These are phyloP conservation scores for Scutellaria baicalensis DNA, from an alignment of 257 asterid genomes.

Conservation along the genomic window DNA sequence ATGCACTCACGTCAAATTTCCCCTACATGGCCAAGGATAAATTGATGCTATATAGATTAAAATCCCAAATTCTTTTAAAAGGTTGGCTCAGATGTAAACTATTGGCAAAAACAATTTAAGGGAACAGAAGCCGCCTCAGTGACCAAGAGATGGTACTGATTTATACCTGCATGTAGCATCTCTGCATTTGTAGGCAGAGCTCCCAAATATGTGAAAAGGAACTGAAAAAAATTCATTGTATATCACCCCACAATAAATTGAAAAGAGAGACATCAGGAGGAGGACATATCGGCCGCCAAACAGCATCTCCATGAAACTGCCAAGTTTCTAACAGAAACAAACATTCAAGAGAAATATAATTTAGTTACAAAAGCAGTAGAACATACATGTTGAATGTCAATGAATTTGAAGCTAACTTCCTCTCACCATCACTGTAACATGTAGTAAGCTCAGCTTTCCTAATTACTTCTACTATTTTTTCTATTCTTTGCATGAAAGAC, in stretches of 20 bases:
- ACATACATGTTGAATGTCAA: background rate
- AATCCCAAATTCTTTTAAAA: background rate
- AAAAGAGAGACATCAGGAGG: conserved; percentile 84
- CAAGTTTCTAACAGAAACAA: conserved; percentile 66
- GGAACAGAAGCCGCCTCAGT: conserved; percentile 5
- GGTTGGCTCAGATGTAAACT: background rate
- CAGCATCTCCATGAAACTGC: conserved; percentile 97
- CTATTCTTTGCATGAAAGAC: background rate
- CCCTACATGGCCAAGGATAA: background rate
- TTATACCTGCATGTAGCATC: conserved; percentile 79
- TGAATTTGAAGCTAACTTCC: background rate
- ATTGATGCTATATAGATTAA: background rate
- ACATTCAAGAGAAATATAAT: background rate
- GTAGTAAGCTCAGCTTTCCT: background rate
- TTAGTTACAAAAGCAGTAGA: background rate
- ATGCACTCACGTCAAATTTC: background rate
- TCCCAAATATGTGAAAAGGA: conserved; percentile 88
- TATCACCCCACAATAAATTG: conserved; percentile 87
- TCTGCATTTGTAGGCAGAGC: conserved; percentile 85
- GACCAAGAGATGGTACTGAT: background rate
- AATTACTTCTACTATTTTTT: background rate
- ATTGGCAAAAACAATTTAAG: background rate
- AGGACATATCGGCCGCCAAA: conserved; percentile 84
- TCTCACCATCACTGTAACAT: background rate
- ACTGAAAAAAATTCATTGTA: conserved; percentile 95